These are phyloP conservation scores for Phycomyces blakesleeanus DNA, from an alignment of 192 early-diverging fungal genomes.

Conservation along the genomic window DNA sequence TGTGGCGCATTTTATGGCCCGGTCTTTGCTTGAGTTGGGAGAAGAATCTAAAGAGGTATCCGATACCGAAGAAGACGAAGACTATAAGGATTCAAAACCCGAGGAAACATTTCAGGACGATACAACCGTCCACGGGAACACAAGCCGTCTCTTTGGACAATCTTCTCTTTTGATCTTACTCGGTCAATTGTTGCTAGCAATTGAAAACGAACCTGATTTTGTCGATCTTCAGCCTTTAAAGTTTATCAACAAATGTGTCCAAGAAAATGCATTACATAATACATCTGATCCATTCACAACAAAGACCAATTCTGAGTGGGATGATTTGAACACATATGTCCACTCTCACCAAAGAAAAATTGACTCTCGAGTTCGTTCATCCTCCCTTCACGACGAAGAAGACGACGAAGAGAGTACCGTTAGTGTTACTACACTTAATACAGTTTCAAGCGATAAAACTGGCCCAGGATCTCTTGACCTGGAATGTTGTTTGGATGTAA, in stretches of 20 bases:
- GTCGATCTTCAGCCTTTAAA: slow-evolving; percentile 27
- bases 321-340: slow-evolving; percentile 5
- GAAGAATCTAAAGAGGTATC: neutral
- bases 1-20: slow-evolving; percentile 13
- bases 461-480: slow-evolving; percentile 19
- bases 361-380: neutral
- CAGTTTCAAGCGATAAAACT: neutral
- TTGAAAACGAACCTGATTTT: slow-evolving; percentile 31
- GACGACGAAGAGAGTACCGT: slow-evolving; percentile 1
- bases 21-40: slow-evolving; percentile 6
- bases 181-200: slow-evolving; percentile 16
- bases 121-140: neutral
- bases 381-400: slow-evolving; percentile 2
- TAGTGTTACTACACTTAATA: neutral
- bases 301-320: neutral
- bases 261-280: neutral
- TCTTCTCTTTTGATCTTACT: slow-evolving; percentile 7
- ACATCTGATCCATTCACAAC: neutral
- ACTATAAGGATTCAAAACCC: slow-evolving; percentile 5
- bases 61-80: neutral
- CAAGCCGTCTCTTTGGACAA: neutral
- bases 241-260: slow-evolving; percentile 6
- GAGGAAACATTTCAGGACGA: neutral
- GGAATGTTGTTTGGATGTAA: slow-evolving; percentile 29
- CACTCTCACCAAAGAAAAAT: neutral